Percentiles rank a stretch among this genome's conserved stretches.
These are phyloP conservation scores for Vaccinium myrtillus DNA, from an alignment of 148 eudicot species.

Conservation along the genomic window DNA sequence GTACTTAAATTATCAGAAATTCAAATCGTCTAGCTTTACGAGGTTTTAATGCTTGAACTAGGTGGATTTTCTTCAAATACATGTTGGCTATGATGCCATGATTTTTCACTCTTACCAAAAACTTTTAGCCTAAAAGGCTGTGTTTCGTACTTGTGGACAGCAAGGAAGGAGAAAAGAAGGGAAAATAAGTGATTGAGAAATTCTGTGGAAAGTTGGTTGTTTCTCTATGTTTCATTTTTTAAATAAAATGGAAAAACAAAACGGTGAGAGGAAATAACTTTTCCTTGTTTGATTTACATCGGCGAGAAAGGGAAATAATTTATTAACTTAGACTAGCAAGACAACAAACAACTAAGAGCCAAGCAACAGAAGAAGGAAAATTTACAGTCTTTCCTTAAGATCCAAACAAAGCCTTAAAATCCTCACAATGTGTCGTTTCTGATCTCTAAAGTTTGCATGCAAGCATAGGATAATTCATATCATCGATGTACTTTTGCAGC, in stretches of 20 bases:
- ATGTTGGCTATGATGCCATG: not conserved
- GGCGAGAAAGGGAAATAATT: not conserved
- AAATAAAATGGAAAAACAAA: not conserved
- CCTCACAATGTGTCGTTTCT: not conserved
- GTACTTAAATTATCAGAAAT: not conserved
- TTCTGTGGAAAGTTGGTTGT: not conserved
- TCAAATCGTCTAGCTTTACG: not conserved
- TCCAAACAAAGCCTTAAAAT: not conserved
- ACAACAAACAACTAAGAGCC: not conserved
- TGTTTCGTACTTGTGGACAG: not conserved
- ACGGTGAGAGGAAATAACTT: not conserved
- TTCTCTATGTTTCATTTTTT: not conserved
- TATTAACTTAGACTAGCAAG: not conserved
- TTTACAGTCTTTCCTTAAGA: not conserved
- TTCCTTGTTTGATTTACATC: not conserved
- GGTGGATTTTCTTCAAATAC: not conserved
- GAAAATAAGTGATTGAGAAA: not conserved
- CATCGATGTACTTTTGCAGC: slow-evolving; percentile 44
- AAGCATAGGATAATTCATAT: slow-evolving; percentile 10
- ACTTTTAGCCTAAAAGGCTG: not conserved
- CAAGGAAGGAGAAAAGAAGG: not conserved
- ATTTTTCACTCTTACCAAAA: not conserved
- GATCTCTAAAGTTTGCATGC: not conserved
- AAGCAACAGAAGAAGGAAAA: not conserved
- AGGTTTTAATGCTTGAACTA: not conserved